Evolutionary conservation across 257 asterid genomes (phyloP), one percentile per base, ranked within the genome.

Genomic region (Echium plantagineum): DNA sequence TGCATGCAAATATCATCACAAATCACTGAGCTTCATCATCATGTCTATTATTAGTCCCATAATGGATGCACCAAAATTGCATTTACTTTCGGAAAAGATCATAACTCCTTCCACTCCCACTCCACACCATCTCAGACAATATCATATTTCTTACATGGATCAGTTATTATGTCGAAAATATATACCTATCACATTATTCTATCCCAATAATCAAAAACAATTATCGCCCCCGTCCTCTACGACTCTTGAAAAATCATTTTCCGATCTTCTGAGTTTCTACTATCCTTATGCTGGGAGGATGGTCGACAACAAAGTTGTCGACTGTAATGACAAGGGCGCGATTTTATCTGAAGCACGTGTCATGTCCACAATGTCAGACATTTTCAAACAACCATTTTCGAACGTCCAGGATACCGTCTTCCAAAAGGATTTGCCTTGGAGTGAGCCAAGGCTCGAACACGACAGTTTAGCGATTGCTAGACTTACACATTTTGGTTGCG

Each of bases 201-300:
- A 53, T 18, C 57, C 57, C 21, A 2, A 53, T 24, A 53, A 53
- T 20, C 10, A n/a, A n/a, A 38, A 38, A 17, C 42, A 21, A 53
- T 1, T 6, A 21, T 20, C 19, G 2, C 5, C 24, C n/a, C 22
- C 21, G 1, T 38, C 68, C 12, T 13, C 49, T 8, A 47, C 35
- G 15, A 32, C 5, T 21, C 66, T 70, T 3, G 52, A 53, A 26
- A 64, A 15, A 53, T 70, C 69, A 31, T 13, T 69, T 5, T 69
- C 74, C 28, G 20, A 69, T 5, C 59, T 57, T 22, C 5, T 69
- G 20, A 21, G 38, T 9, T 52, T 30, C 6, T 63, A 63, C 12
- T 69, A 58, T 42, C 74, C 74, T 3, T 64, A 35, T 26, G 72
- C 72, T 13, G 68, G 68, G 30, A 55, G 52, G 8, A 28, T 62